Base-by-base conservation (phyloP, 805 yeast species). In the Schizosaccharomyces pombe region DNA sequence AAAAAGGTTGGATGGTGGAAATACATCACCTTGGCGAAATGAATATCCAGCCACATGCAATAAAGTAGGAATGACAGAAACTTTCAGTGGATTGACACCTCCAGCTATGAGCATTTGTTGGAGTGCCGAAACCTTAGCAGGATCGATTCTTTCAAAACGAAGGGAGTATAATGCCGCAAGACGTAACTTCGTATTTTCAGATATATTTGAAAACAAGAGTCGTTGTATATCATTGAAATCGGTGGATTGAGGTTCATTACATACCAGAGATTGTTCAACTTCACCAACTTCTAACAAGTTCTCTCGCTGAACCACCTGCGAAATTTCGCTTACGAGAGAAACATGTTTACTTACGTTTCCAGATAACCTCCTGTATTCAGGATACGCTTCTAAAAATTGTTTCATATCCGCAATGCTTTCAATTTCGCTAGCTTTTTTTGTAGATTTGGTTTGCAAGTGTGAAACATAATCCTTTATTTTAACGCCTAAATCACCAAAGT, bases 401-500 rank as follows among this genome's bases (percentile, higher is more conserved):
- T 89, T 91, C 77, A 91, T 82, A 62, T 91, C 98, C 19, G 83
- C 78, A 51, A 91, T 77, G 37, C 91, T 79, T 58, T 79, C 79
- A 58, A 89, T 74, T 57, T 79, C 78, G 16, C 52, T 47, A 52
- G 77, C 77, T 54, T 79, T 77, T 22, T 80, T 75, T 61, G 86
- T 82, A 1, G 96, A 83, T 62, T 82, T 83, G 22, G 71, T 64
- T 62, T 85, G 89, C 66, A 86, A 91, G 49, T 77, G 79, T 55
- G 79, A 80, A 32, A 91, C 95, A 62, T 84, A 85, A 55, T 75
- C 79, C 62, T 85, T 87, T 62, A 91, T 81, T 59, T 78, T 76
- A 40, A 86, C 95, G 47, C 95, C 91, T 55, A 91, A 70, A 63
- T 91, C 97, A 32, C 97, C 99, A 69, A 87, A 93, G 66, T 91